Evolutionary conservation across 2,329 filamentous ascomycete genomes (phyloP).

Genomic region (Diaporthe amygdali): DNA sequence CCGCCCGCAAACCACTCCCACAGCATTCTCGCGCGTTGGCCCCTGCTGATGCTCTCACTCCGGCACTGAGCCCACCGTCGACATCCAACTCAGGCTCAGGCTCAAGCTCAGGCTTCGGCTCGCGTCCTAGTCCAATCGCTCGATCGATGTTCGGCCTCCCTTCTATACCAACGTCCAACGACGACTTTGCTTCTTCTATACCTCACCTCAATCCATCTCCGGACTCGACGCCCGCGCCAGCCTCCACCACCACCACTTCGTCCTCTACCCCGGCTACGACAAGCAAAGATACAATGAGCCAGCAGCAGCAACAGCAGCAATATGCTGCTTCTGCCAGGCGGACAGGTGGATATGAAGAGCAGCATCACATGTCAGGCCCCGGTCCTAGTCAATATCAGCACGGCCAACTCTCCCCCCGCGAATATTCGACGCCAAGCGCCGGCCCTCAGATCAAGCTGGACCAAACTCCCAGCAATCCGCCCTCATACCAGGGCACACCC

Average conservation of each 20-base stretch:
- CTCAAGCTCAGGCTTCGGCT: neutral
- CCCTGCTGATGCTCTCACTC: constrained; percentile 8
- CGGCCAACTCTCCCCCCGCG: constrained; percentile 51
- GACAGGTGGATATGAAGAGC: constrained; percentile 45
- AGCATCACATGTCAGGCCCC: constrained; percentile 57
- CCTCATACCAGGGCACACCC: constrained; percentile 46
- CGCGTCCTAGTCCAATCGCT: neutral
- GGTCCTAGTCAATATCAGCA: constrained; percentile 47
- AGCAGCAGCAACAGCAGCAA: constrained; percentile 40
- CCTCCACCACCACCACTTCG: neutral
- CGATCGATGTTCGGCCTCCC: constrained; percentile 23
- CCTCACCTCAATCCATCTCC: constrained; percentile 17
- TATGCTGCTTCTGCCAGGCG: constrained; percentile 39
- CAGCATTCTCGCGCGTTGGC: constrained; percentile 1
- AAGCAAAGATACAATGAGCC: constrained; percentile 39
- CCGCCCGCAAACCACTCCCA: neutral
- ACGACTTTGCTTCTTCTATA: constrained; percentile 26
- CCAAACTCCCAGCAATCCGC: constrained; percentile 43
- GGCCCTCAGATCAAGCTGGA: constrained; percentile 59
- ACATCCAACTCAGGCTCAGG: neutral
- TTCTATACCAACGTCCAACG: constrained; percentile 26
- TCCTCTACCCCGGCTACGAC: neutral
- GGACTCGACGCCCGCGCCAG: neutral
- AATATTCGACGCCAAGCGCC: constrained; percentile 43
- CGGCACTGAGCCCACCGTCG: neutral